Evolutionary conservation across 805 yeast species (phyloP), one percentile per base, ranked within the genome.

Genomic region (Wickerhamiella occidentalis): DNA sequence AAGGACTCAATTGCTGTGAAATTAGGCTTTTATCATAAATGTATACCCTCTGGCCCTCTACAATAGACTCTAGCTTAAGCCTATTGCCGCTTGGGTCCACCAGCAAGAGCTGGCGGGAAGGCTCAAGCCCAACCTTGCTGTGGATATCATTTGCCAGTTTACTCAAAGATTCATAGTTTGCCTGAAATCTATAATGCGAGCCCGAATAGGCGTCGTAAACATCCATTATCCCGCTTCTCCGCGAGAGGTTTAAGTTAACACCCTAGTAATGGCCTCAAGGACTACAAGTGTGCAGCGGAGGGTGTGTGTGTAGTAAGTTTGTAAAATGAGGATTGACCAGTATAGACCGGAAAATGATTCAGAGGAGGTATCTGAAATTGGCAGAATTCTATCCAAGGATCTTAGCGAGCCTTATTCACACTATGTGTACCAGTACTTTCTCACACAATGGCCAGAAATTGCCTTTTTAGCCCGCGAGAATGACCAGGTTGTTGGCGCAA

Each of bases 391-490:
- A 9, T 76, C 81, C 37, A 70, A 69, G 9, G 92, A 88, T 63
- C 69, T 92, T 36, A 81, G 92, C 25, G 98, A 92, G 64, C 97
- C 98, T 0, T 92, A 92, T 62, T 88, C 96, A 3, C 75, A 85
- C 17, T 92, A 85, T 59, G 96, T 92, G 2, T 92, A 88, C 65
- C 75, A 95, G 61, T 92, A 82, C 67, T 92, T 92, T 61, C 68
- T 92, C 40, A 82, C 82, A 58, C 81, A 80, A 57, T 88, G 96
- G 96, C 96, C 97, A 1, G 80, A 82, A 43, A 72, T 87, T 51
- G 82, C 95, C 52, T 74, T 75, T 48, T 60, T 84, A 35, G 65
- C 66, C 15, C 72, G 69, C 44, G 61, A 59, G 6, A 55, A 55
- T 6, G 52, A 41, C 5, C 53, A 58, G 9, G 58, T 60, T 1